Conservation (phyloP, 768 basidiomycete species). For the Agrocybe chaxingu region DNA sequence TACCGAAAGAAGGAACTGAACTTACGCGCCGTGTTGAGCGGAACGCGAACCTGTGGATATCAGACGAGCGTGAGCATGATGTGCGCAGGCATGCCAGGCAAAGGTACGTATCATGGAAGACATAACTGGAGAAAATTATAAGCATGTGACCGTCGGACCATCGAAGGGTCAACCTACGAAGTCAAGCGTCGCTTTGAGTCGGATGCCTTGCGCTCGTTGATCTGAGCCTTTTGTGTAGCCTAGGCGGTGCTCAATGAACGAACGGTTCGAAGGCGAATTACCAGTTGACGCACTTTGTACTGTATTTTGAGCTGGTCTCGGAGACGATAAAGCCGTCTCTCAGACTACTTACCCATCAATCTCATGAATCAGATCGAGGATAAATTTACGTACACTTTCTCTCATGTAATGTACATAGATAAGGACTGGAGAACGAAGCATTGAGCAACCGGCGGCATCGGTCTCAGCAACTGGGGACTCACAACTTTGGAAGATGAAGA, state of each 20-base stretch:
- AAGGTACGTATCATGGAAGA: constrained; percentile 69
- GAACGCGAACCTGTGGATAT: constrained; percentile 69
- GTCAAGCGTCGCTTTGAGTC: constrained; percentile 83
- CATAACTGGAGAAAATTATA: constrained; percentile 43
- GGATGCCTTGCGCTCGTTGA: constrained; percentile 69
- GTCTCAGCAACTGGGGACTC: constrained; percentile 18
- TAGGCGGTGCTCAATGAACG: constrained; percentile 15
- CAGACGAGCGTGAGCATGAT: constrained; percentile 8
- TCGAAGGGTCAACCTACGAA: constrained; percentile 46
- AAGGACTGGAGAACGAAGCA: constrained; percentile 46
- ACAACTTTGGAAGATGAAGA: constrained; percentile 73
- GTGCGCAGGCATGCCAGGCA: not conserved
- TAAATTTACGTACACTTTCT: constrained; percentile 43
- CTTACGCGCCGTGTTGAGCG: constrained; percentile 71
- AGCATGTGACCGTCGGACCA: not conserved
- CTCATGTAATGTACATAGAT: constrained; percentile 72
- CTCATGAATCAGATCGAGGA: not conserved
- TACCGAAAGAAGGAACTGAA: constrained; percentile 10
- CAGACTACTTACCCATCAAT: constrained; percentile 39
- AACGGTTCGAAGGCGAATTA: not conserved
- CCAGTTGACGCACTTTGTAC: constrained; percentile 42
- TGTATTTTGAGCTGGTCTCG: constrained; percentile 76
- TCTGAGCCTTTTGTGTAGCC: constrained; percentile 72
- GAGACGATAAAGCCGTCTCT: constrained; percentile 64
- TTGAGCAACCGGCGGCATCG: constrained; percentile 6